phyloP scores from a whole-genome alignment of 2,329 filamentous ascomycete genomes.

The Aureobasidium leucospermi region DNA sequence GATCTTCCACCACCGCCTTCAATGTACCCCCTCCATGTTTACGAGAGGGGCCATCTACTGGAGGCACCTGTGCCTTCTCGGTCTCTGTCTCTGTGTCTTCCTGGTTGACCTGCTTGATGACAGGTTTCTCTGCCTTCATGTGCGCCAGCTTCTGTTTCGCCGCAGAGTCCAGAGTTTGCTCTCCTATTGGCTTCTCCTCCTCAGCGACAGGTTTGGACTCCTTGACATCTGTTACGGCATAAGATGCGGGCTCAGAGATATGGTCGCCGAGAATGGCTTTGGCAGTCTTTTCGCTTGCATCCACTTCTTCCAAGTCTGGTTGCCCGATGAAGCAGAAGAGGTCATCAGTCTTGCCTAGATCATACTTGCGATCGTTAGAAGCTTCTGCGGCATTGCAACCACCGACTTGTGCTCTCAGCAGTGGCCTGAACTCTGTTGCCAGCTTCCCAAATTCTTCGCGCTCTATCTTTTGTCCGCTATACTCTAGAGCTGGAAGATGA shows the following conservation, averaged over 20 bases:
- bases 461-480: conserved; percentile 50
- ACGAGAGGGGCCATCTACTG: background rate
- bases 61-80: background rate
- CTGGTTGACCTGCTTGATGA: background rate
- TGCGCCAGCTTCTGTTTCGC: conserved; percentile 11
- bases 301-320: background rate
- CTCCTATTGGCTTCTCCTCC: background rate
- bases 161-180: background rate
- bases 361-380: conserved; percentile 26
- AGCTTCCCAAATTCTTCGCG: conserved; percentile 34
- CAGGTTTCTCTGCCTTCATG: background rate
- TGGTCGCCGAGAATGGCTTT: background rate
- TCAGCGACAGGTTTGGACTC: background rate
- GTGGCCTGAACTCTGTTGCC: conserved; percentile 46
- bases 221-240: background rate
- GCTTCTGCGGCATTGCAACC: conserved; percentile 46
- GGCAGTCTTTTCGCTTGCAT: conserved; percentile 3
- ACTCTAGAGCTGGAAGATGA: conserved; percentile 54
- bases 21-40: conserved; percentile 1
- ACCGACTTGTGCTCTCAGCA: conserved; percentile 61
- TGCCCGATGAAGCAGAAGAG: conserved; percentile 54
- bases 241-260: background rate
- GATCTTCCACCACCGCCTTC: conserved; percentile 6
- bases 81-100: background rate
- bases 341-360: conserved; percentile 45